phyloP scores from a whole-genome alignment of 208 protist species.

The Tritrichomonas foetus region DNA sequence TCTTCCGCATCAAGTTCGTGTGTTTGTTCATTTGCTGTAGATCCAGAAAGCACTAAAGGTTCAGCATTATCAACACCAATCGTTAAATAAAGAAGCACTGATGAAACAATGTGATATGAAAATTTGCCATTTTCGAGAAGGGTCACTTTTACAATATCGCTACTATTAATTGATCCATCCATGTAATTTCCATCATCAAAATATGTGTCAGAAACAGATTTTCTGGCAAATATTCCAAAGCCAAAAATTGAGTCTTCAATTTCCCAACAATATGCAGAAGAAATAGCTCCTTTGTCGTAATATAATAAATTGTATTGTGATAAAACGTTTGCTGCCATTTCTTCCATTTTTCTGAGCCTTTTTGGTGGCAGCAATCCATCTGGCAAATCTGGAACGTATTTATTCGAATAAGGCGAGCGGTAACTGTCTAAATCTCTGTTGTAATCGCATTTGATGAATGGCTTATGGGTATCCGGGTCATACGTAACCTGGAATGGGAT shows the following conservation, averaged over 20 bases:
- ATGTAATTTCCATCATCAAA: not conserved
- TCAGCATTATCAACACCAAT: not conserved
- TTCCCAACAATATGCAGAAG: constrained; percentile 32
- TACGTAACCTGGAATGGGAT: not conserved
- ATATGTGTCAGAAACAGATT: not conserved
- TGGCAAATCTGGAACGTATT: not conserved
- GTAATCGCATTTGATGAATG: not conserved
- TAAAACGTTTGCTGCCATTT: not conserved
- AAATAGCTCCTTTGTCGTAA: not conserved
- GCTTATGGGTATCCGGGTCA: not conserved
- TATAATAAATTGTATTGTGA: not conserved
- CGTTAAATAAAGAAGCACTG: not conserved
- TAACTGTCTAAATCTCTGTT: constrained; percentile 24
- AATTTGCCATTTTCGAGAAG: not conserved
- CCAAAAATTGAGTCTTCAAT: constrained; percentile 4
- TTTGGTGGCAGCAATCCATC: not conserved
- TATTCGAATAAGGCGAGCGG: not conserved
- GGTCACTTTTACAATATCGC: constrained; percentile 8
- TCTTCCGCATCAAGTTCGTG: not conserved
- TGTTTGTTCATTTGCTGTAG: not conserved
- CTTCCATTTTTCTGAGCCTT: constrained; percentile 11
- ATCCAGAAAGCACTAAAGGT: not conserved
- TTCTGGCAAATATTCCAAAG: not conserved
- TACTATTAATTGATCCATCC: not conserved
- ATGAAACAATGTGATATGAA: not conserved